Base-by-base conservation (phyloP, 768 basidiomycete genomes). In the Amanita muscaria region DNA sequence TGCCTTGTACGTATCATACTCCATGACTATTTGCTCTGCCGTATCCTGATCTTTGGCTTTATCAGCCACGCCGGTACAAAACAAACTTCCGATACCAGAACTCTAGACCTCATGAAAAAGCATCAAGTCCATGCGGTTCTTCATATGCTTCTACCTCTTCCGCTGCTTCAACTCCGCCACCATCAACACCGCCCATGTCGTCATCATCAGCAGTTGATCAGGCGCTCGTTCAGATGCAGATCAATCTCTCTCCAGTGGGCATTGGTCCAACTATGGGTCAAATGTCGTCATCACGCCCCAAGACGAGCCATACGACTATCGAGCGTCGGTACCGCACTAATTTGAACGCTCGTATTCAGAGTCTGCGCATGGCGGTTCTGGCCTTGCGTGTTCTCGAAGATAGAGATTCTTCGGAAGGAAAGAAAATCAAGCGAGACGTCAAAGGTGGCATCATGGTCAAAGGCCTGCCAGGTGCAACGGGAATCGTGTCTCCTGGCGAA, bases 281-380 rank as follows among this genome's bases (percentile, higher is more conserved):
- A 14, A 19, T 59, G 49, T 29, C 51, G n/a, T n/a, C n/a, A 15
- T 48, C 62, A 2, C 73, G 82, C 1, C 77, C 82, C n/a, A 91
- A 90, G 65, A 90, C 88, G 0, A 84, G 83, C 53, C 88, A 91
- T 57, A 91, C 88, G 3, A 89, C 88, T 16, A 90, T 91, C 48
- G 88, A 91, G 62, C 75, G 88, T 8, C 75, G 88, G 32, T 91
- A 91, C 60, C 81, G 88, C 45, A 90, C 88, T 1, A 91, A 91
- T 57, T 70, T 91, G 35, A 91, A 91, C 52, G 83, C 87, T 0
- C 82, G 88, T 39, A 90, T 91, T 24, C 83, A 85, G 48, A 79
- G 78, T 42, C 68, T 91, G 38, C 80, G 84, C 48, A 76, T 79
- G 56, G 80, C 88, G 10, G 87, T 91, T 1, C 88, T 88, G 4